Percentiles rank a stretch among this genome's conserved stretches.
Conservation (phyloP, 164 flowering plant species). For the Malania oleifera region DNA sequence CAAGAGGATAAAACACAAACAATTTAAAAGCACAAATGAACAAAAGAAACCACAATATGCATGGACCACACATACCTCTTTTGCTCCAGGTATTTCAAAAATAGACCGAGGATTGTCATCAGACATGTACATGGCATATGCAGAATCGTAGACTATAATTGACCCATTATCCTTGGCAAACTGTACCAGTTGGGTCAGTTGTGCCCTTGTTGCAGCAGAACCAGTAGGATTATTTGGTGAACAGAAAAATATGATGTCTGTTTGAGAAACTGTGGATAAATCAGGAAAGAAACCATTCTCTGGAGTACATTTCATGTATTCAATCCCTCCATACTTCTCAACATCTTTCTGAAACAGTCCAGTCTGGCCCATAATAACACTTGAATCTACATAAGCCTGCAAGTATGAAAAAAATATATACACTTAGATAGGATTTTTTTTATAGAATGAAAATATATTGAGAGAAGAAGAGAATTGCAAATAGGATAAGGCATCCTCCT, state of each 20-base stretch:
- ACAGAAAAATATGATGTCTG: conserved; percentile 92
- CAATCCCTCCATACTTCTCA: conserved; percentile 76
- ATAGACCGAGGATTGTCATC: conserved; percentile 84
- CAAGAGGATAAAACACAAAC: neutral
- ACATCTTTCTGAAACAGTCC: conserved; percentile 70
- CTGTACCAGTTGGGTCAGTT: conserved; percentile 63
- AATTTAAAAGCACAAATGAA: no score
- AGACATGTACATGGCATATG: conserved; percentile 82
- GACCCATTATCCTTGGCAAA: conserved; percentile 93
- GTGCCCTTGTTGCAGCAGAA: conserved; percentile 78
- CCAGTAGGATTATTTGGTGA: conserved; percentile 99
- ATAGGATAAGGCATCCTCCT: no score
- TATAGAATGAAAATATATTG: no score
- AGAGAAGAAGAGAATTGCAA: no score
- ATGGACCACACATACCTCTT: conserved; percentile 51
- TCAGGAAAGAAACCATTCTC: conserved; percentile 93
- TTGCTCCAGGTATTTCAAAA: conserved; percentile 96
- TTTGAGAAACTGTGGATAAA: conserved; percentile 50
- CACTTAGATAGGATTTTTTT: no score
- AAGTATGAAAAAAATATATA: conserved; percentile 1
- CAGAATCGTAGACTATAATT: conserved; percentile 86
- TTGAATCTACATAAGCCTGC: conserved; percentile 95
- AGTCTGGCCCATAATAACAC: conserved; percentile 95
- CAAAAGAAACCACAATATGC: neutral
- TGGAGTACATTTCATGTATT: conserved; percentile 86